Evolutionary conservation across 345 rosid species (phyloP), one percentile per base, ranked within the genome.

Genomic region (Heritiera littoralis): DNA sequence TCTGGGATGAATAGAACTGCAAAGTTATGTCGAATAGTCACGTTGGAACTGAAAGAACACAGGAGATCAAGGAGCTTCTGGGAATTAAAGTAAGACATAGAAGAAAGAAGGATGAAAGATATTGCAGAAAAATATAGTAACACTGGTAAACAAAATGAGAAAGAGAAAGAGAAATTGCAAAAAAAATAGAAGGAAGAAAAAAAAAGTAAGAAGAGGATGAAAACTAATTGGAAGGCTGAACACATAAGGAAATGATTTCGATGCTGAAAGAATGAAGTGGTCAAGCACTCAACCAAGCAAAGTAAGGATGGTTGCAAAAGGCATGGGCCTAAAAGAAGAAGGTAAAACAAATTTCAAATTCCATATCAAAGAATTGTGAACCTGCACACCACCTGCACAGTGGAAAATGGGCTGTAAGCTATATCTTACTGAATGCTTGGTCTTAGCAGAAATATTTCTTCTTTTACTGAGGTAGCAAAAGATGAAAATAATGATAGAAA

Each of bases 321-420:
- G 11, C 45, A 72, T 55, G 18, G 28, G 60, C 41, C 54, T 55
- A 65, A 49, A 67, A 11, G 48, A 66, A 75, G 71, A 66, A 61
- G 5, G 56, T 13, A 55, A 41, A 78, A 65, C 80, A 75, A 28
- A 68, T 17, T 77, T 71, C 66, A 76, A 75, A 32, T 78, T 30
- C 83, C 81, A 75, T 45, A 85, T 77, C 77, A 76, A 71, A 84
- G 51, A 78, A 85, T 74, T 79, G 80, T 59, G 86, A 86, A 87
- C 85, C 90, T 87, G 88, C 77, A 86, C 90, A 79, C 78, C 84
- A 83, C 89, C 89, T 86, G 88, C 89, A 89, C 79, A 82, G 86
- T 72, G 81, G 87, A 89, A 89, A 91, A 84, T 83, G 88, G 75
- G 85, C 86, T 54, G 85, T 87, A 80, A 87, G 87, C 85, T 83